phyloP scores from a whole-genome alignment of 2,329 filamentous ascomycete species.

The Thermoascus crustaceus region DNA sequence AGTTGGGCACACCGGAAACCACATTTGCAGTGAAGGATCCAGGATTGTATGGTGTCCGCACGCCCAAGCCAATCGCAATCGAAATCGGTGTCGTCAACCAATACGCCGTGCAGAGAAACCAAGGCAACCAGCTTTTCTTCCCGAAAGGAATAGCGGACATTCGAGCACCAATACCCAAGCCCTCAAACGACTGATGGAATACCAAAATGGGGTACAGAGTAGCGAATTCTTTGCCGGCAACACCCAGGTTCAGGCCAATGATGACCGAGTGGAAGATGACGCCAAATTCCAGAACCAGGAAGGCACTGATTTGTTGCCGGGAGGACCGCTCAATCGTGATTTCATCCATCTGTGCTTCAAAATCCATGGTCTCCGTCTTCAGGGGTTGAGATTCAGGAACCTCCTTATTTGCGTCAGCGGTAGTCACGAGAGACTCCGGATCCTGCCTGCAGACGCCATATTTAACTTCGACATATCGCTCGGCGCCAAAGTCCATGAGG shows the following conservation, averaged over 20 bases:
- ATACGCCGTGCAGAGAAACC: constrained; percentile 41
- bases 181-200: constrained; percentile 58
- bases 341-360: too few relatives aligned
- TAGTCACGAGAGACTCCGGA: too few relatives aligned
- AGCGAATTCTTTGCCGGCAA: constrained; percentile 49
- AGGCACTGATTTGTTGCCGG: constrained; percentile 31
- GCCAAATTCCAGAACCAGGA: constrained; percentile 48
- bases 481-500: constrained; percentile 43
- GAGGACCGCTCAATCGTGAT: constrained; percentile 27
- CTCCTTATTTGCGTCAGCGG: too few relatives aligned
- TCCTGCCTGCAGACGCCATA: constrained; percentile 27
- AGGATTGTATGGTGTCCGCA: constrained; percentile 37
- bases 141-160: constrained; percentile 50
- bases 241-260: constrained; percentile 55
- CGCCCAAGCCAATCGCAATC: constrained; percentile 42
- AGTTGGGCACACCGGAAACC: constrained; percentile 40
- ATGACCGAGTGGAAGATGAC: constrained; percentile 58
- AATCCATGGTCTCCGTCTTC: too few relatives aligned
- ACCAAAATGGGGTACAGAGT: constrained; percentile 53
- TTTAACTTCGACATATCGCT: constrained; percentile 43
- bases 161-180: constrained; percentile 53
- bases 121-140: constrained; percentile 39
- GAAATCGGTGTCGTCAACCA: constrained; percentile 45
- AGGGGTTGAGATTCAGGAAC: too few relatives aligned
- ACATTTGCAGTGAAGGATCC: constrained; percentile 36